Base-by-base conservation (phyloP, 2,329 filamentous ascomycete species). In the Alternaria burnsii region DNA sequence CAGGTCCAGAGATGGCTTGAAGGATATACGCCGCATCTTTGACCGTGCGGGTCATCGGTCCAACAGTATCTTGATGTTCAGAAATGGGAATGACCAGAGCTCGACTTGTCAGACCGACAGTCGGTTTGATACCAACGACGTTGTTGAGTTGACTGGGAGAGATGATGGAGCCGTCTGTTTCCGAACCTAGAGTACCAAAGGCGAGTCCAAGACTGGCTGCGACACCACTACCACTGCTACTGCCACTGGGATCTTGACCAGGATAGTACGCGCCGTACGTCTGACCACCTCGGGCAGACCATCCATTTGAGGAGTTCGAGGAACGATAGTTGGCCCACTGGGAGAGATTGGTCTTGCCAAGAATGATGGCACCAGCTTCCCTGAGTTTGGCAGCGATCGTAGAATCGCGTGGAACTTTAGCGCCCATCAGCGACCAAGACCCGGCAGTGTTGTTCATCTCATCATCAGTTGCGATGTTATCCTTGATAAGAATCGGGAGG, bases 271-370 rank as follows among this genome's bases (percentile, higher is more conserved):
- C 87, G 10, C 79, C 88, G 34, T 83, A 82, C 0, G 84, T 84
- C 71, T 91, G 89, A 0, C 88, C 89, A 8, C 87, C 87, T 59
- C 86, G 81, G 0, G 88, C 85, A 46, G 84, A 87, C 89, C 89
- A 91, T 5, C 89, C 89, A 58, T 86, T 86, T 11, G 80, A 84
- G 5, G 80, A 81, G 67, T 88, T 89, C 10, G 71, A 72, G 4
- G 84, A 87, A 10, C 89, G 81, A 55, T 81, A 88, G 66, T 89
- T 88, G 2, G 86, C 86, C 87, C 88, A 91, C 71, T 91, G 84
- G 1, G 83, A 87, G 28, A 91, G 71, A 57, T 88, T 89, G 0
- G 87, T 80, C 76, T 91, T 91, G 47, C 89, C 90, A 0, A 92
- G 80, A 42, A 91, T 85, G 42, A 91, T 81, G 2, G 83, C 86